Evolutionary conservation across 768 basidiomycete genomes (phyloP).

Genomic region (Amanita muscaria): DNA sequence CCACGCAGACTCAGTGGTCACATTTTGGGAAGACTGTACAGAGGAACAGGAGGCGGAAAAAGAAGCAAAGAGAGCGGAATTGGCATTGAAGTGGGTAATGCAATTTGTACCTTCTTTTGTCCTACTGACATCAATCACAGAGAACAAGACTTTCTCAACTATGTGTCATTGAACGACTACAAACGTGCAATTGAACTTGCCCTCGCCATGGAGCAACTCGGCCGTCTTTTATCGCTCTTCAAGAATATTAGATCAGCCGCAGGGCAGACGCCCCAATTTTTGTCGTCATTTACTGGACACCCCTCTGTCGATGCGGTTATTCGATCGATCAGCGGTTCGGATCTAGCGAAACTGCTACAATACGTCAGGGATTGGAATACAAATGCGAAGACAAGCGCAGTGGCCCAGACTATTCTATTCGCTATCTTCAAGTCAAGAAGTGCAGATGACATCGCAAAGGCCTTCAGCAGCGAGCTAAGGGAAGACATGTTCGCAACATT

Average conservation of each 20-base stretch:
- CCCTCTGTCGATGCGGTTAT: slow-evolving; percentile 76
- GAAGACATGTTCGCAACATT: slow-evolving; percentile 22
- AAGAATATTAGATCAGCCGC: slow-evolving; percentile 25
- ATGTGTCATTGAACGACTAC: slow-evolving; percentile 81
- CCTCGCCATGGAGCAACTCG: slow-evolving; percentile 89
- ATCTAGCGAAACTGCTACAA: slow-evolving; percentile 72
- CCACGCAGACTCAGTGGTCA: slow-evolving; percentile 95
- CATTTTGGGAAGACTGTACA: slow-evolving; percentile 94
- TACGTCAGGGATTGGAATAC: slow-evolving; percentile 93
- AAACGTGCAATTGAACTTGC: slow-evolving; percentile 86
- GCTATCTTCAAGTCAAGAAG: slow-evolving; percentile 71
- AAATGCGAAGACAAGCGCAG: slow-evolving; percentile 74
- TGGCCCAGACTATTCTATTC: slow-evolving; percentile 80
- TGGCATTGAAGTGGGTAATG: slow-evolving; percentile 68
- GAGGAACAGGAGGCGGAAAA: slow-evolving; percentile 73
- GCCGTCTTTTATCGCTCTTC: slow-evolving; percentile 76
- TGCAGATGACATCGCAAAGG: slow-evolving; percentile 63
- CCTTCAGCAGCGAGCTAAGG: slow-evolving; percentile 42
- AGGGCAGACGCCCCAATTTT: slow-evolving; percentile 15
- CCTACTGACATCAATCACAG: slow-evolving; percentile 33
- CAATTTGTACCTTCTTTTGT: not conserved
- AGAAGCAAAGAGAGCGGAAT: slow-evolving; percentile 59
- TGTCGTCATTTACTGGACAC: slow-evolving; percentile 53
- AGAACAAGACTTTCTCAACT: slow-evolving; percentile 94
- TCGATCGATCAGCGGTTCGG: slow-evolving; percentile 55